A percentile compares a stretch with the other conserved stretches of the same genome.
Conservation (phyloP, 225 moss, liverwort and hornwort species). For the Bryoerythrophyllum caledonicum region DNA sequence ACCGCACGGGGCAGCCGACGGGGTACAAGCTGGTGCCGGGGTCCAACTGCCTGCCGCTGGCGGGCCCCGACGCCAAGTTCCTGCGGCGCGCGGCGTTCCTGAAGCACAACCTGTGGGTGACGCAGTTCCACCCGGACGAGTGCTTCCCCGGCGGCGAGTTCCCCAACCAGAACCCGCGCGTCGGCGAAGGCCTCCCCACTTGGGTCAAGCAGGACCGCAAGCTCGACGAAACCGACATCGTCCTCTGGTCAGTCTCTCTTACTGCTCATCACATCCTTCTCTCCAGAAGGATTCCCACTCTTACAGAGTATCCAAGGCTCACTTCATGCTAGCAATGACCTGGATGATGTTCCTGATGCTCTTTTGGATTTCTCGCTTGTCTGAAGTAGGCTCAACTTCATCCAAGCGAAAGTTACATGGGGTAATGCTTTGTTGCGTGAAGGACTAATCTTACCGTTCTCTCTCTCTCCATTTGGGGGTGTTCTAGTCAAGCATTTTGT, state of each 20-base stretch:
- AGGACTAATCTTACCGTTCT: too few species aligned
- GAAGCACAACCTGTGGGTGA: conserved; percentile 82
- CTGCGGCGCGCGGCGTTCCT: conserved; percentile 73
- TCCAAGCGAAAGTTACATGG: too few species aligned
- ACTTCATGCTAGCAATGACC: too few species aligned
- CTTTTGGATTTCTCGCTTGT: too few species aligned
- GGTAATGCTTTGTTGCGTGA: too few species aligned
- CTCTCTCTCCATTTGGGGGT: too few species aligned
- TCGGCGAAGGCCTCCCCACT: conserved; percentile 82
- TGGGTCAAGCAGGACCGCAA: conserved; percentile 73
- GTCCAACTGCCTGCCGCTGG: conserved; percentile 77
- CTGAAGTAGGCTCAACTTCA: too few species aligned
- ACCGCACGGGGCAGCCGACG: conserved; percentile 71
- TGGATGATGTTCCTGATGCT: too few species aligned
- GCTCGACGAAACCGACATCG: conserved; percentile 76
- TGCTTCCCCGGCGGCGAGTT: conserved; percentile 84
- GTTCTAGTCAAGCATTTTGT: too few species aligned
- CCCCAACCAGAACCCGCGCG: conserved; percentile 80
- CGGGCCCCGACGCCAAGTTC: conserved; percentile 77
- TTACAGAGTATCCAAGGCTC: too few species aligned
- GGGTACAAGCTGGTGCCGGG: conserved; percentile 85
- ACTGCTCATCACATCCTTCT: background rate
- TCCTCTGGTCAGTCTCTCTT: conserved; percentile 55
- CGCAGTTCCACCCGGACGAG: conserved; percentile 62
- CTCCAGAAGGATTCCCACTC: too few species aligned